These are phyloP conservation scores for Fonsecaea pugnacius DNA, from an alignment of 2,329 filamentous ascomycete species.

Conservation along the genomic window DNA sequence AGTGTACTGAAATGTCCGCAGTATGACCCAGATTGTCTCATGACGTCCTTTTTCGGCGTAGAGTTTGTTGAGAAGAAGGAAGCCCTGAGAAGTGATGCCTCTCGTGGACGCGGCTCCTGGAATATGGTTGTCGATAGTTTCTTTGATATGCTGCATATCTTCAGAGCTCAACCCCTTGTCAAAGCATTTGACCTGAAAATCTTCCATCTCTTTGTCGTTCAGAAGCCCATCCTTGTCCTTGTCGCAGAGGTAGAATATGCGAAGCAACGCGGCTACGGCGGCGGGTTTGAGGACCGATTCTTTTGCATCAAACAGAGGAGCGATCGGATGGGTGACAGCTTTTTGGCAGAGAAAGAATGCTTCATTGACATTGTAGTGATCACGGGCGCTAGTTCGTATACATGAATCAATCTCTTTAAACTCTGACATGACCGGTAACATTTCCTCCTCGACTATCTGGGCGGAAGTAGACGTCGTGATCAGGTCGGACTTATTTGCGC, in stretches of 20 bases:
- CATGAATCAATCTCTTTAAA: constrained; percentile 99
- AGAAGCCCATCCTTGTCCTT: constrained; percentile 94
- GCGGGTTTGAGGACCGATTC: constrained; percentile 85
- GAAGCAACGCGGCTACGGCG: constrained; percentile 80
- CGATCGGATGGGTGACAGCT: constrained; percentile 94
- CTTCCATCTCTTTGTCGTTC: constrained; percentile 85
- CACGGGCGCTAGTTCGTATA: constrained; percentile 88
- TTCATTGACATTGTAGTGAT: constrained; percentile 92
- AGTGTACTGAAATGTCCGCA: constrained; percentile 93
- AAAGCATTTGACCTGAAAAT: constrained; percentile 91
- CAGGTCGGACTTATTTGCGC: constrained; percentile 96
- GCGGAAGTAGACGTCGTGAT: constrained; percentile 73
- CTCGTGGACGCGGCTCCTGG: constrained; percentile 65
- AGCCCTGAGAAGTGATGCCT: constrained; percentile 81
- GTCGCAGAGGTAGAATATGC: constrained; percentile 95
- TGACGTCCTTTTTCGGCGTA: constrained; percentile 97
- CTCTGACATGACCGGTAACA: constrained; percentile 97
- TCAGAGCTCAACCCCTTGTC: constrained; percentile 80
- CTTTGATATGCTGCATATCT: constrained; percentile 89
- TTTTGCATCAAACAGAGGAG: constrained; percentile 95
- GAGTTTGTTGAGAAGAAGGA: constrained; percentile 88
- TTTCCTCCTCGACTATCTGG: constrained; percentile 92
- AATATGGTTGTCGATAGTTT: constrained; percentile 73
- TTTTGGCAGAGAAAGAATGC: constrained; percentile 98
- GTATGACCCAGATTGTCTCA: constrained; percentile 97